Evolutionary conservation across 164 flowering plant species (phyloP).

Genomic region (Cinnamomum chago): DNA sequence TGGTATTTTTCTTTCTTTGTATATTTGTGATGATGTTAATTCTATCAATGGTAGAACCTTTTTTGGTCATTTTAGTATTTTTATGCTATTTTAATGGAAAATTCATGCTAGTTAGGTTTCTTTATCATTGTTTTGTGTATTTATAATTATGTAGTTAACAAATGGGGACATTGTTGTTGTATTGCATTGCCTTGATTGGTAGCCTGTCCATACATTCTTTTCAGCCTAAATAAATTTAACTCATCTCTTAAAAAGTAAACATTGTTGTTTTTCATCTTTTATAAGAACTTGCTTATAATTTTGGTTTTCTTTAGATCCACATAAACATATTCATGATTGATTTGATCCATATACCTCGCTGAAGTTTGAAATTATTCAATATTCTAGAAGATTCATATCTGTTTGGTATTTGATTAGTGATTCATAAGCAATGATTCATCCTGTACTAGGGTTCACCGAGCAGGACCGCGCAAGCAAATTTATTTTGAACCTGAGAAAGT

Average conservation of each 20-base stretch:
- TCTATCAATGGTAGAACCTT: neutral
- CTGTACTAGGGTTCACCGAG: constrained; percentile 78
- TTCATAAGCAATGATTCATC: neutral
- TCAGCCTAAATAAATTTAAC: too few relatives aligned
- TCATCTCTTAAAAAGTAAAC: too few relatives aligned
- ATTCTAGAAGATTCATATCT: neutral
- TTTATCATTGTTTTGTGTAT: neutral
- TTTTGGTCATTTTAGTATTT: neutral
- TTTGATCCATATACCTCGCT: neutral
- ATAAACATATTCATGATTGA: neutral
- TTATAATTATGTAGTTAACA: neutral
- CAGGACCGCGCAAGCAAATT: constrained; percentile 89
- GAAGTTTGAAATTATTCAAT: neutral
- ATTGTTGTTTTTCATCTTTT: too few relatives aligned
- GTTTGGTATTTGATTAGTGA: too few relatives aligned
- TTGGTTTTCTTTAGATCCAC: too few relatives aligned
- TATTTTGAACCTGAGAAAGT: constrained; percentile 84
- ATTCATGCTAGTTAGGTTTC: neutral
- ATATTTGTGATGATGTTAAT: neutral
- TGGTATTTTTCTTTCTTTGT: constrained; percentile 41
- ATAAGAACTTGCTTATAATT: too few relatives aligned
- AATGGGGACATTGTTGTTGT: too few relatives aligned
- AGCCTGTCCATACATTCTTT: too few relatives aligned
- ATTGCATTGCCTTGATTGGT: too few relatives aligned
- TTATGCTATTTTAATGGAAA: too few relatives aligned